Conservation (phyloP, 441 rosid genomes). For the Populus hybrid region DNA sequence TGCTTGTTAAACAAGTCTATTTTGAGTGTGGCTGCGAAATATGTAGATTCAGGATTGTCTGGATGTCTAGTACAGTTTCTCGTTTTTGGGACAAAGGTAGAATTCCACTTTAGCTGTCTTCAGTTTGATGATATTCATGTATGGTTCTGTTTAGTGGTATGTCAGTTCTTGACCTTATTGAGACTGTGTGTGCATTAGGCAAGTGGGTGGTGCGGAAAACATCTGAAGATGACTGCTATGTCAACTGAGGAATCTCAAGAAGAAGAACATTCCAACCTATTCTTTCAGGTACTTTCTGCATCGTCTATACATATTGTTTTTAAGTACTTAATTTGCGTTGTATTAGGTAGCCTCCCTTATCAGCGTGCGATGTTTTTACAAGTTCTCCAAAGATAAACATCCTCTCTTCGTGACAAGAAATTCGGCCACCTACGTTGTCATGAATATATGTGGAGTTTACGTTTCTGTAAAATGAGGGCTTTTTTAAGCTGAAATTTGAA, state of each 20-base stretch:
- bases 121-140: background rate
- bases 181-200: slow-evolving; percentile 42
- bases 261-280: slow-evolving; percentile 65
- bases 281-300: slow-evolving; percentile 52
- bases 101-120: background rate
- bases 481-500: background rate
- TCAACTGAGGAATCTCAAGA: slow-evolving; percentile 83
- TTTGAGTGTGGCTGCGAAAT: slow-evolving; percentile 54
- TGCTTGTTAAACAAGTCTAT: slow-evolving; percentile 72
- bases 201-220: slow-evolving; percentile 82
- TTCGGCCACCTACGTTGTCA: background rate
- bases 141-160: background rate
- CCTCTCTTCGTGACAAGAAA: background rate
- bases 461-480: background rate
- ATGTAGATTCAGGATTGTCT: slow-evolving; percentile 42
- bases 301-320: background rate
- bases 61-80: slow-evolving; percentile 46
- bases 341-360: background rate
- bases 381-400: background rate
- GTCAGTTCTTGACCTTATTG: slow-evolving; percentile 7
- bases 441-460: background rate
- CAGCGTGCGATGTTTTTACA: background rate
- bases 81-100: slow-evolving; percentile 62
- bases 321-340: background rate
- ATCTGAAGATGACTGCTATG: slow-evolving; percentile 79